Evolutionary conservation across 164 flowering plant genomes (phyloP), one percentile per base, ranked within the genome.

Genomic region (Vitis labrusca): DNA sequence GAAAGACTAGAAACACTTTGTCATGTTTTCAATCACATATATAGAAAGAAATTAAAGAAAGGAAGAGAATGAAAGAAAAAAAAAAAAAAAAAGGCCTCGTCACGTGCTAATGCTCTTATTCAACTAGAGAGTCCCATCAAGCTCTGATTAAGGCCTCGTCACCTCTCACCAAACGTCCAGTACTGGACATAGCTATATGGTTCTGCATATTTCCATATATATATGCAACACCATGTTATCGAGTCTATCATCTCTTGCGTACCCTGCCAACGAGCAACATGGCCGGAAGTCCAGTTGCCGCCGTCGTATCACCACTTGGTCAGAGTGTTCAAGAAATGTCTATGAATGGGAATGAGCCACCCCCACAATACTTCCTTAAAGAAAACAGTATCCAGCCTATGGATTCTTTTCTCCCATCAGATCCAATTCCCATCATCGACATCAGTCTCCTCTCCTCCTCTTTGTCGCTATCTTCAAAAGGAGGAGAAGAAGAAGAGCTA

Each of bases 361-460:
- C 77, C 2, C 57, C 64, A 7, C 27, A 51, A 17, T 74, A 55
- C 58, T 32, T 65, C 8, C 63, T 55, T 6, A 53, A 62, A 27
- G 73, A 57, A 61, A 51, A n/a, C 12, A 10, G 27, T 15, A 61
- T 55, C 27, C 55, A 17, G 0, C 23, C 44, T 10, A 5, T 16
- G 15, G 59, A 60, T 2, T 27, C 60, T 55, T 73, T 61, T 37
- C 50, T 64, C 16, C 60, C 76, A 9, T 30, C 30, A 6, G 66
- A 17, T 56, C 5, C 62, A 12, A 56, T 75, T 27, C 79, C 79
- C 2, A 44, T 78, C 52, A 72, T 78, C 50, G 79, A 81, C 61
- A 15, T 75, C 19, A 56, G 64, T 55, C 50, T 68, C 8, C 63
- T 80, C 53, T 64, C 71, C n/a, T 32, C 63, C 10, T 10, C 63